Conservation (phyloP, 495 filamentous ascomycete genomes). For the Acidiella bohemica region DNA sequence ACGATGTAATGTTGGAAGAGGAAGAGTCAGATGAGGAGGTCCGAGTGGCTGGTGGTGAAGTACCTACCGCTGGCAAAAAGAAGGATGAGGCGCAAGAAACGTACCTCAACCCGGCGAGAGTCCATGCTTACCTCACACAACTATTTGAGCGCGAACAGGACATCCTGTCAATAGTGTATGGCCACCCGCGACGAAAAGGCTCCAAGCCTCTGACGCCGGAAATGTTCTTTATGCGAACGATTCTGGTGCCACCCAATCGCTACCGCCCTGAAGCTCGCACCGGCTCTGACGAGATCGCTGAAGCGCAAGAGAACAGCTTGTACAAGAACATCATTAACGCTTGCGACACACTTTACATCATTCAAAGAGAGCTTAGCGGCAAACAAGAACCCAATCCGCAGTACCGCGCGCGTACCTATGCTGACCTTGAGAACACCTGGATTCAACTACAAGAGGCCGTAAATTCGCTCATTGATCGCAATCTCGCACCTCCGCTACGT, state of each 20-base stretch:
- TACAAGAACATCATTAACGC: constrained; percentile 68
- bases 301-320: constrained; percentile 70
- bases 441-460: constrained; percentile 75
- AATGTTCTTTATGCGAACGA: constrained; percentile 82
- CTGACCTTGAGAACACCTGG: constrained; percentile 57
- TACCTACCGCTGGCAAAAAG: constrained; percentile 23
- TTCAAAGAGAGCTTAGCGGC: constrained; percentile 56
- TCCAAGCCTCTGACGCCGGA: constrained; percentile 50
- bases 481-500: constrained; percentile 68
- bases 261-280: constrained; percentile 81
- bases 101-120: constrained; percentile 62
- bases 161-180: constrained; percentile 68
- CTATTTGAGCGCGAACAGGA: constrained; percentile 82
- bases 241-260: constrained; percentile 82
- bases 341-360: constrained; percentile 56
- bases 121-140: constrained; percentile 56
- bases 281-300: constrained; percentile 62
- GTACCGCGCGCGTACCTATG: constrained; percentile 38
- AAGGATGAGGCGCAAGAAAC: constrained; percentile 34
- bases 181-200: constrained; percentile 37
- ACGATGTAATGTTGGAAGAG: constrained; percentile 33
- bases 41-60: constrained; percentile 24
- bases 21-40: constrained; percentile 40
- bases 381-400: constrained; percentile 28
- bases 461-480: constrained; percentile 77